phyloP scores from a whole-genome alignment of 208 protist genomes.

The Acanthamoeba healyi region DNA sequence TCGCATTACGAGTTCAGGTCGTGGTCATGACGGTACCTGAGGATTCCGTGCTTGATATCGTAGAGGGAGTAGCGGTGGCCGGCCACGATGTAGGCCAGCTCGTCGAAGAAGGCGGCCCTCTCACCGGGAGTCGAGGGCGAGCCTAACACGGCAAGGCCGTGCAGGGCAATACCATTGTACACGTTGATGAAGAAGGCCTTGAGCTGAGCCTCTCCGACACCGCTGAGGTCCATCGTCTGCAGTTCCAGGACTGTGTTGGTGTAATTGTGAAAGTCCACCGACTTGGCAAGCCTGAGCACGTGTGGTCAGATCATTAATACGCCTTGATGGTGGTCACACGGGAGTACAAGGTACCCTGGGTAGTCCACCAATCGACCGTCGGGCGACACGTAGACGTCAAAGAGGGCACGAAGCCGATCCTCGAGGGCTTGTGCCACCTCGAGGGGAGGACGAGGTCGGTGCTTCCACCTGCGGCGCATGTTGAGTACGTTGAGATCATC shows the following conservation, averaged over 20 bases:
- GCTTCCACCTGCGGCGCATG: constrained; percentile 24
- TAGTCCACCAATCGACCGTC: constrained; percentile 35
- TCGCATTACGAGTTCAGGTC: too few relatives aligned
- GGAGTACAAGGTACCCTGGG: background rate
- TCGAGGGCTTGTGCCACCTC: constrained; percentile 6
- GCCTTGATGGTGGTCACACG: background rate
- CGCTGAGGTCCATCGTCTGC: constrained; percentile 42
- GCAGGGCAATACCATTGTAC: constrained; percentile 61
- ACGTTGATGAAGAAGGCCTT: constrained; percentile 70
- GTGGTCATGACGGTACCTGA: constrained; percentile 19
- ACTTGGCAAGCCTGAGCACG: constrained; percentile 46
- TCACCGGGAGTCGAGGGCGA: constrained; percentile 37
- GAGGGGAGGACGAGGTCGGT: background rate
- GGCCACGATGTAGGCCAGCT: constrained; percentile 50
- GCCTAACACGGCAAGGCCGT: constrained; percentile 9
- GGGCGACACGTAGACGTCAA: background rate
- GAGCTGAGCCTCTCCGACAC: background rate
- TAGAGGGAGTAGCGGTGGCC: constrained; percentile 65
- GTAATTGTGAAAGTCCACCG: constrained; percentile 61
- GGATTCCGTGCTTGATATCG: constrained; percentile 69
- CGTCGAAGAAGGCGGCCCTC: constrained; percentile 65
- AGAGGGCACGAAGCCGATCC: background rate
- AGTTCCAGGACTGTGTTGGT: constrained; percentile 11
- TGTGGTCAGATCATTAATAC: background rate
- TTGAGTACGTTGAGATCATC: constrained; percentile 58